Conservation (phyloP, 1,284 basidiomycete species). For the Kwoniella shivajii region DNA sequence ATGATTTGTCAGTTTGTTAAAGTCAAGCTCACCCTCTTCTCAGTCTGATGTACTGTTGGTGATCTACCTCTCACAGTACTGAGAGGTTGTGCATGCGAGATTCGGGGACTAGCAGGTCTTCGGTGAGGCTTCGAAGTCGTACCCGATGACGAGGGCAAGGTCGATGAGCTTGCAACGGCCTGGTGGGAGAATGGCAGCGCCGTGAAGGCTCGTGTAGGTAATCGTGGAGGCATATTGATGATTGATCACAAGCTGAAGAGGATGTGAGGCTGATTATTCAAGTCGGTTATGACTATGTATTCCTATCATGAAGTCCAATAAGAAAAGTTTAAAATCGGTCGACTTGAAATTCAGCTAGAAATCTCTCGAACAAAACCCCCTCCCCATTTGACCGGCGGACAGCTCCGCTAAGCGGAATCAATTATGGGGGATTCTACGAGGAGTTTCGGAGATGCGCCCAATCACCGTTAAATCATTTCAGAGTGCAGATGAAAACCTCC, state of each 20-base stretch:
- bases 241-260: neutral
- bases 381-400: neutral
- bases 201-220: slow-evolving; percentile 37
- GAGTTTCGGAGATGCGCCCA: neutral
- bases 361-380: slow-evolving; percentile 10
- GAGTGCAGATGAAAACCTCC: too few relatives aligned
- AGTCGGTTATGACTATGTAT: too few relatives aligned
- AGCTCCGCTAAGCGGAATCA: slow-evolving; percentile 11
- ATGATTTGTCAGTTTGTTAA: too few relatives aligned
- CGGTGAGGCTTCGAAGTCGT: slow-evolving; percentile 1
- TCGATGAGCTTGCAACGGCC: slow-evolving; percentile 36
- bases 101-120: slow-evolving; percentile 11
- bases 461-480: too few relatives aligned
- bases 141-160: slow-evolving; percentile 24
- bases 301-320: too few relatives aligned
- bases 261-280: neutral
- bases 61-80: slow-evolving; percentile 2
- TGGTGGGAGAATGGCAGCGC: slow-evolving; percentile 29
- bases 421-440: neutral
- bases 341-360: slow-evolving; percentile 7
- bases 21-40: neutral
- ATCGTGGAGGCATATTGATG: slow-evolving; percentile 36
- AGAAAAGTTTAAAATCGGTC: too few relatives aligned
- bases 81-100: slow-evolving; percentile 4
- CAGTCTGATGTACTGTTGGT: neutral